phyloP scores from a whole-genome alignment of 2,329 filamentous ascomycete genomes.

The Xylaria digitata region DNA sequence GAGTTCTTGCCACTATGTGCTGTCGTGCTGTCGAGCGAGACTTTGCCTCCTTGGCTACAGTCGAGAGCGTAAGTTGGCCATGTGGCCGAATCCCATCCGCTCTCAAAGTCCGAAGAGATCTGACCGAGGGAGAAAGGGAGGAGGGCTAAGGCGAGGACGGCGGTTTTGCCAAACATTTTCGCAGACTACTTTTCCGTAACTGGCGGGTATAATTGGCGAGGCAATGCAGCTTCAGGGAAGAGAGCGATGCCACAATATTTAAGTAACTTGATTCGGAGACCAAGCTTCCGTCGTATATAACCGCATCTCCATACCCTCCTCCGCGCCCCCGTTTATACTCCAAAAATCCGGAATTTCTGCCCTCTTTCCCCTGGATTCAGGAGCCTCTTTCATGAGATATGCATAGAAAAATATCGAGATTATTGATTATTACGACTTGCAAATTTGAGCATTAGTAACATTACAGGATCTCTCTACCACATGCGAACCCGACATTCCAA shows the following conservation, averaged over 20 bases:
- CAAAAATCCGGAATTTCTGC: conserved; percentile 37
- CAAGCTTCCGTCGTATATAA: conserved; percentile 41
- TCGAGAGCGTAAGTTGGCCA: conserved; percentile 70
- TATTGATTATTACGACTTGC: neutral
- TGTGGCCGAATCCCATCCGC: conserved; percentile 65
- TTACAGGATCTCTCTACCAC: neutral
- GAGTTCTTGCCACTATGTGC: conserved; percentile 68
- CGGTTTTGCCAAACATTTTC: conserved; percentile 57
- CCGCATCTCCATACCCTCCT: conserved; percentile 24
- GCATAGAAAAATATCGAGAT: neutral
- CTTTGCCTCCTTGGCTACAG: conserved; percentile 69
- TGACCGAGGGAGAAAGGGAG: conserved; percentile 63
- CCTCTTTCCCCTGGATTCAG: conserved; percentile 28
- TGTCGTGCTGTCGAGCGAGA: conserved; percentile 66
- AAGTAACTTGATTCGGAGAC: conserved; percentile 42
- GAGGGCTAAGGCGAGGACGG: conserved; percentile 59
- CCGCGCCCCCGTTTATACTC: conserved; percentile 29
- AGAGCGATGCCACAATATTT: conserved; percentile 44
- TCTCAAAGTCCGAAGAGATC: conserved; percentile 67
- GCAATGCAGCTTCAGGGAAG: conserved; percentile 20
- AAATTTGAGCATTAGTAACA: conserved; percentile 4
- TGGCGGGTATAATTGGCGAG: neutral
- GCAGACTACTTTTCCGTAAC: conserved; percentile 14
- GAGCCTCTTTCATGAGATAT: neutral
- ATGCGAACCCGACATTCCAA: conserved; percentile 9